Evolutionary conservation across 352 stramenopile genomes (phyloP), one percentile per base, ranked within the genome.

Genomic region (Aphanomyces cochlioides): DNA sequence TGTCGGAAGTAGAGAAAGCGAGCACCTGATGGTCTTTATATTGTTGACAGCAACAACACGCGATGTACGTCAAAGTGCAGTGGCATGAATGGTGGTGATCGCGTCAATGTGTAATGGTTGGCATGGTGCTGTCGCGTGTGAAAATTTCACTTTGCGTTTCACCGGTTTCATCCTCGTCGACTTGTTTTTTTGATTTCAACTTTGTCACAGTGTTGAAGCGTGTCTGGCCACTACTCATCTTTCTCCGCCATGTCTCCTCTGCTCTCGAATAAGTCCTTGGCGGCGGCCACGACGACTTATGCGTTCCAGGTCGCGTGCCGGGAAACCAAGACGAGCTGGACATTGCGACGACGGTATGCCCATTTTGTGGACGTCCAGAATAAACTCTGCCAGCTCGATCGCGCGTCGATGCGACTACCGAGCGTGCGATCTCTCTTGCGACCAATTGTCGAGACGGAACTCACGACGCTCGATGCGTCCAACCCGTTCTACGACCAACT

Each of bases 221-320:
- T 28, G 28, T 28, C 28, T 28, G 28, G 28, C 28, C 28, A 28
- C 28, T 28, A 2, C 1, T 12, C 50, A 36, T 36, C 15, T 7
- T 12, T 19, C 50, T 8, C 50, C 15, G 17, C 50, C 15, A 58
- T 58, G 50, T 36, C 15, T 53, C 45, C 45, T 53, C 45, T 53
- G n/a, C n/a, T n/a, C 45, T 15, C 13, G 13, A 15, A n/a, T n/a
- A 15, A n/a, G 45, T 19, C 45, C n/a, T 19, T 15, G 13, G 13
- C 45, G 13, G 13, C 45, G 21, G 8, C 17, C 15, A 36, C 50
- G 7, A 19, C 50, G 15, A 8, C 50, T 10, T 19, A 19, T 21
- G 50, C 36, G 1, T 58, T 58, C 17, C 7, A 58, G 50, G 50
- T 58, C 50, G 50, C 50, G 15, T 58, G 50, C 50, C 15, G 17